Percentiles rank a stretch among this genome's conserved stretches.
These are phyloP conservation scores for Hirsutella minnesotensis DNA, from an alignment of 2,329 filamentous ascomycete species.

Conservation along the genomic window DNA sequence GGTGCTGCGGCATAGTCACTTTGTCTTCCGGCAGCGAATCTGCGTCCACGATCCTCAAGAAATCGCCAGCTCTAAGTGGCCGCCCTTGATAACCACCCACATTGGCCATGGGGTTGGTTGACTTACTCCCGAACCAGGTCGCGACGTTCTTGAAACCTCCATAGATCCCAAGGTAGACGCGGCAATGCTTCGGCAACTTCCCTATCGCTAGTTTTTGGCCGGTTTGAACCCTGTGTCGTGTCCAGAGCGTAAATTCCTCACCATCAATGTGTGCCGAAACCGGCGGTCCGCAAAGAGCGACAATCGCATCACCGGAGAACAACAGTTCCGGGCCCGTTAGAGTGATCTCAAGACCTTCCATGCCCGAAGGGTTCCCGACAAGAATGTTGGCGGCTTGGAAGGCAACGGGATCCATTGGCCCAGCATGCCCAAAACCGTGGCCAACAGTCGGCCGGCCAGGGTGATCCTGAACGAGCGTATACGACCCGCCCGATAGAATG, in stretches of 20 bases:
- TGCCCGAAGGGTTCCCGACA: conserved; percentile 39
- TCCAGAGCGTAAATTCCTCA: conserved; percentile 39
- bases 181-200: conserved; percentile 33
- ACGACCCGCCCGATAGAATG: conserved; percentile 41
- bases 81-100: conserved; percentile 1
- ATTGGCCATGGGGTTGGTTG: conserved; percentile 22
- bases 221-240: conserved; percentile 36
- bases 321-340: conserved; percentile 45
- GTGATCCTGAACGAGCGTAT: conserved; percentile 47
- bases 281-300: conserved; percentile 44
- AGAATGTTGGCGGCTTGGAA: conserved; percentile 47
- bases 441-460: conserved; percentile 43
- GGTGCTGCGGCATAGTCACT: not conserved
- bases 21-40: not conserved
- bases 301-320: conserved; percentile 40
- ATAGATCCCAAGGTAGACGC: conserved; percentile 45
- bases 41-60: not conserved
- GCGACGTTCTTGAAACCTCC: conserved; percentile 28
- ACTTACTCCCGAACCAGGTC: conserved; percentile 45
- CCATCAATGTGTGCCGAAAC: conserved; percentile 40
- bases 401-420: conserved; percentile 48
- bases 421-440: conserved; percentile 45
- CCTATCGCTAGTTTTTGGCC: conserved; percentile 37
- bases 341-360: conserved; percentile 48
- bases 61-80: not conserved